Base-by-base conservation (phyloP, 2,329 filamentous ascomycete species). In the Herpotrichia juniperi region DNA sequence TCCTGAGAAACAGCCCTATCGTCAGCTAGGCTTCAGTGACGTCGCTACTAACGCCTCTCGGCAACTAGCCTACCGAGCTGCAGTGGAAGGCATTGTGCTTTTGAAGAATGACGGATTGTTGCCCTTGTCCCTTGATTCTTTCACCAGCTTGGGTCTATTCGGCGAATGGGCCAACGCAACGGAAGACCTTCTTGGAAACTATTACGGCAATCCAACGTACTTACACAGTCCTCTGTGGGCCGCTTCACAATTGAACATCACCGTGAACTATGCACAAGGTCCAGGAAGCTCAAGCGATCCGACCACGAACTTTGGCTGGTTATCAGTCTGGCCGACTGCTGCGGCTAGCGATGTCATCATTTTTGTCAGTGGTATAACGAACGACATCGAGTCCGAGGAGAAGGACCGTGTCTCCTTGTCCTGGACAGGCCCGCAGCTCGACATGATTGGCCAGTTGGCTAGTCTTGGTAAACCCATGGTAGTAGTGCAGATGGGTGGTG, bases 141-240 rank as follows among this genome's bases (percentile, higher is more conserved):
- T 68, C 35, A 68, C 69, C 9, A 76, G 69, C 6, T 73, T 87
- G 3, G 84, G 81, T 0, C 69, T 87, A 37, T 73, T 87, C 24
- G 85, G 84, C 0, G 78, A 78, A 42, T 87, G 83, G 78, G 83
- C 81, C 2, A 83, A 83, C 46, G 81, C 81, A 6, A 83, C 82
- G 0, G 74, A 70, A 4, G 78, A 85, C 53, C 78, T 87, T 73
- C 81, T 82, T 45, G 85, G 84, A 0, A 84, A 83, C 59, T 87
- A 88, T 68, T 75, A 64, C 51, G 84, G 85, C 24, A 68, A 76
- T 2, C 77, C 85, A 1, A 82, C 83, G 0, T 87, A 82, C 67
- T 71, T 83, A 2, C 79, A 77, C 56, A 80, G 77, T 3, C 84
- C 84, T 0, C 71, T 83, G 0, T 78, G 76, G 25, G 83, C 84